Evolutionary conservation across 257 asterid species (phyloP).

Genomic region (Ophiorrhiza pumila): DNA sequence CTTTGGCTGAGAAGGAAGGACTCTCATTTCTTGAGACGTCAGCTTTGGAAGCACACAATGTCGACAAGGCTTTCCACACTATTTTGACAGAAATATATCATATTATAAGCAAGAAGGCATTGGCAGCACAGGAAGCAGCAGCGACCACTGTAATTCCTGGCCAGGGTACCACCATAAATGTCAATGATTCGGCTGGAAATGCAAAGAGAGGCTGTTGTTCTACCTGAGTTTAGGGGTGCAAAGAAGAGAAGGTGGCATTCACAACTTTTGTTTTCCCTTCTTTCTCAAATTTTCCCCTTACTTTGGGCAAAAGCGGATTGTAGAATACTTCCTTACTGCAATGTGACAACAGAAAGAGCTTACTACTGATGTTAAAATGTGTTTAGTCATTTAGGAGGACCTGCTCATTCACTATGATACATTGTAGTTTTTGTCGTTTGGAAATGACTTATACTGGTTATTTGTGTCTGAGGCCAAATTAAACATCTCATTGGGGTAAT

Average conservation of each 20-base stretch:
- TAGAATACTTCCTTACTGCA: constrained; percentile 31
- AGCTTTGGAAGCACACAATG: constrained; percentile 61
- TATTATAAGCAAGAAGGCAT: constrained; percentile 75
- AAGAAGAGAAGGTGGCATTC: constrained; percentile 18
- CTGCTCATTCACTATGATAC: constrained; percentile 15
- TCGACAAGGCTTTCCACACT: constrained; percentile 73
- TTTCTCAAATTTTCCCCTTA: constrained; percentile 18
- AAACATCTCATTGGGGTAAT: background rate
- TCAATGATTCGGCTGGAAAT: constrained; percentile 45
- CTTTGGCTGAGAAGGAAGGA: constrained; percentile 77
- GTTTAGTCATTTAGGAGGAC: constrained; percentile 21
- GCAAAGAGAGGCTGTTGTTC: constrained; percentile 68
- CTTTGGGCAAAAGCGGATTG: constrained; percentile 27
- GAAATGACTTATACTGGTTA: constrained; percentile 5
- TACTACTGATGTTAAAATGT: constrained; percentile 21
- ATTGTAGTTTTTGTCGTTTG: constrained; percentile 10
- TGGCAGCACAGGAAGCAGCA: constrained; percentile 79
- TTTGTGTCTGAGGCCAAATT: constrained; percentile 2
- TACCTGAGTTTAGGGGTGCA: constrained; percentile 33
- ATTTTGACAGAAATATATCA: constrained; percentile 63
- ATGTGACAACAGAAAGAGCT: constrained; percentile 22
- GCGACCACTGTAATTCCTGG: constrained; percentile 49
- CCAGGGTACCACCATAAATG: constrained; percentile 69
- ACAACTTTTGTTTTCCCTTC: constrained; percentile 27
- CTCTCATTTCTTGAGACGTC: constrained; percentile 80